Conservation (phyloP, 2,329 filamentous ascomycete species). For the Talaromyces sp. region DNA sequence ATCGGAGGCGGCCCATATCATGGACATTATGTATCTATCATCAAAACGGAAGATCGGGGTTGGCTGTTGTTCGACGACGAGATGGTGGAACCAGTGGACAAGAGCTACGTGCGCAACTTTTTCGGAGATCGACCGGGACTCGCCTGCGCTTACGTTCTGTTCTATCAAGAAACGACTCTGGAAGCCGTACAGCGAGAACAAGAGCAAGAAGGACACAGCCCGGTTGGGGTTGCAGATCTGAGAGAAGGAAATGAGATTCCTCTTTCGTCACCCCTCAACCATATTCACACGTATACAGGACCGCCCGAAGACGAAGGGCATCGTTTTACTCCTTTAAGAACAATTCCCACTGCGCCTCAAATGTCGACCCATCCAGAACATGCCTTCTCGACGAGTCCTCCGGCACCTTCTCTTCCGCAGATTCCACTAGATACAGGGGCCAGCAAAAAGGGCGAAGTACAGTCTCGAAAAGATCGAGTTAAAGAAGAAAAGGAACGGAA, state of each 20-base stretch:
- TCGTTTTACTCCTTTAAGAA: slow-evolving; percentile 27
- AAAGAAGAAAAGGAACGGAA: slow-evolving; percentile 56
- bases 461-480: slow-evolving; percentile 63
- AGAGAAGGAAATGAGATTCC: slow-evolving; percentile 29
- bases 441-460: slow-evolving; percentile 57
- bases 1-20: slow-evolving; percentile 96
- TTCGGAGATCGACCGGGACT: slow-evolving; percentile 89
- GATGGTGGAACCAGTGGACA: slow-evolving; percentile 96
- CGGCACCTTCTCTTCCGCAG: slow-evolving; percentile 21
- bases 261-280: slow-evolving; percentile 29
- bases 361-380: slow-evolving; percentile 42
- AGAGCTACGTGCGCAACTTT: slow-evolving; percentile 92
- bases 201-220: slow-evolving; percentile 63
- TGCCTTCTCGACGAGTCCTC: slow-evolving; percentile 17
- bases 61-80: slow-evolving; percentile 98
- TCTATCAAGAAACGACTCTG: slow-evolving; percentile 85
- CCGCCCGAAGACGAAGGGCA: slow-evolving; percentile 33
- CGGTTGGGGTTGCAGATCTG: slow-evolving; percentile 45
- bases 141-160: slow-evolving; percentile 93
- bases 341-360: slow-evolving; percentile 42
- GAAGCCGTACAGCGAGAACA: slow-evolving; percentile 70
- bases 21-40: slow-evolving; percentile 94
- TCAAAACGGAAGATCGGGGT: slow-evolving; percentile 92
- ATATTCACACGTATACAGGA: slow-evolving; percentile 37
- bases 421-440: slow-evolving; percentile 29